These are phyloP conservation scores for Leptoxyphium fumago DNA, from an alignment of 2,329 filamentous ascomycete genomes.

Conservation along the genomic window DNA sequence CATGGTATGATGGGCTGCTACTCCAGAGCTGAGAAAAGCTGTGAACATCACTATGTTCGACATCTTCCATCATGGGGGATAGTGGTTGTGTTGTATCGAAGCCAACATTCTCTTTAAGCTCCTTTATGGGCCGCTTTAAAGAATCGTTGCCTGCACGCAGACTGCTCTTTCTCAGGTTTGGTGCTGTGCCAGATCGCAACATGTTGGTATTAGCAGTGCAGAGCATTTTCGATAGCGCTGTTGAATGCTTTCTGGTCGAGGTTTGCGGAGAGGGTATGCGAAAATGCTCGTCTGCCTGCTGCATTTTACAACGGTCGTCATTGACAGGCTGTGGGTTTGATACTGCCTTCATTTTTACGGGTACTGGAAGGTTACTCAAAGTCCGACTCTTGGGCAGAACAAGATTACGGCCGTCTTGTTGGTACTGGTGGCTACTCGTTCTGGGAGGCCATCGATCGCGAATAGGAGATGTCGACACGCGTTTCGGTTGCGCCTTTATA, in stretches of 20 bases:
- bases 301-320: too few relatives aligned
- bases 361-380: constrained; percentile 22
- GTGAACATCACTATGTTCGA: background rate
- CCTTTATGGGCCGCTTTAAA: background rate
- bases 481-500: too few relatives aligned
- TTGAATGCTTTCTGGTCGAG: background rate
- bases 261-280: background rate
- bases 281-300: background rate
- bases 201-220: background rate
- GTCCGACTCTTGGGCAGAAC: constrained; percentile 21
- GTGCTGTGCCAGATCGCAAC: background rate
- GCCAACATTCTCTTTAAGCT: background rate
- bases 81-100: background rate
- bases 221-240: background rate
- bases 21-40: too few relatives aligned
- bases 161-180: background rate
- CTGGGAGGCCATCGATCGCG: constrained; percentile 7
- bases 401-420: constrained; percentile 18
- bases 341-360: constrained; percentile 1
- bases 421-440: constrained; percentile 18
- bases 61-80: background rate
- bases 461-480: constrained; percentile 12
- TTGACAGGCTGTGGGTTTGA: background rate
- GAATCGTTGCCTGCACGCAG: background rate
- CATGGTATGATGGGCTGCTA: too few relatives aligned